Evolutionary conservation across 305 asterid species (phyloP).

Genomic region (Solanum hybrid): DNA sequence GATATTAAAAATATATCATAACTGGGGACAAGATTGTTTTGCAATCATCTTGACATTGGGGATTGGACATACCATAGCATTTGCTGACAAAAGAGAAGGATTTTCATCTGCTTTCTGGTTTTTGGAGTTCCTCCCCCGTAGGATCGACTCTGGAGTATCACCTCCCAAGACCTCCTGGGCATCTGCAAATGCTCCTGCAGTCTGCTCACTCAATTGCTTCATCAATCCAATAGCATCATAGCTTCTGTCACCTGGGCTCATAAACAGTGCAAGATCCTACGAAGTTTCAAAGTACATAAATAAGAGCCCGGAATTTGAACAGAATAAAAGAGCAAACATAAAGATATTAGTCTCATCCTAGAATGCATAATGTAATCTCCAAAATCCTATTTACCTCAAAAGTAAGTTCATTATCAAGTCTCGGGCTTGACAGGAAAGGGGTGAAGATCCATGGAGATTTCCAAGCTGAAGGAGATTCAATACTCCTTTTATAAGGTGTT

Average conservation of each 20-base stretch:
- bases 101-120: constrained; percentile 29
- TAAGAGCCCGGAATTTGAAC: neutral
- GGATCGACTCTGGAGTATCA: constrained; percentile 75
- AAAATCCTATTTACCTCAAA: constrained; percentile 41
- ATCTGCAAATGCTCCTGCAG: constrained; percentile 82
- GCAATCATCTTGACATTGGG: neutral
- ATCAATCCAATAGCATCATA: constrained; percentile 88
- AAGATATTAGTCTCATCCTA: neutral
- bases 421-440: constrained; percentile 57
- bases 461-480: constrained; percentile 87
- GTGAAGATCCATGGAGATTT: constrained; percentile 77
- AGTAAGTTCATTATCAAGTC: constrained; percentile 57
- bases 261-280: constrained; percentile 73
- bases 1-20: neutral
- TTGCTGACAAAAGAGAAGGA: constrained; percentile 25
- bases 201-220: constrained; percentile 89
- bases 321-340: neutral
- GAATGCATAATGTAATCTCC: neutral
- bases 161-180: constrained; percentile 87
- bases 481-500: constrained; percentile 57
- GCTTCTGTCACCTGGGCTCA: constrained; percentile 78
- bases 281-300: constrained; percentile 7
- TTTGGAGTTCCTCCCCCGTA: constrained; percentile 44
- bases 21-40: neutral
- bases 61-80: constrained; percentile 37